Base-by-base conservation (phyloP, 2,329 filamentous ascomycete genomes). In the Graphium sp. region DNA sequence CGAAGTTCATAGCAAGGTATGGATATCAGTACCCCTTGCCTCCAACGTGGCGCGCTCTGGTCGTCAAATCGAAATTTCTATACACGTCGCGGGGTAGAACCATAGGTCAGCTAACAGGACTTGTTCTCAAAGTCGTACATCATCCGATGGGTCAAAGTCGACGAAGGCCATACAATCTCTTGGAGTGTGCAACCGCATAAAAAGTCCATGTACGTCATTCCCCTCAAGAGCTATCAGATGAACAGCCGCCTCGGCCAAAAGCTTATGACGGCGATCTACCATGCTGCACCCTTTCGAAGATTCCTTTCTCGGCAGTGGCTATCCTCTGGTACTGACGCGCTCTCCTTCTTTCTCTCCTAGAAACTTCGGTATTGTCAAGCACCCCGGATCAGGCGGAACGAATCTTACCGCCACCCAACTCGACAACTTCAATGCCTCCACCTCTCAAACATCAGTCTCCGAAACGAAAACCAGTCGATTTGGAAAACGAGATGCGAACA, bases 111-210 rank as follows among this genome's bases (percentile, higher is more conserved):
- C n/a, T n/a, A n/a, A n/a, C n/a, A n/a, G n/a, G n/a, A n/a, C n/a
- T n/a, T n/a, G n/a, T 34, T 42, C 30, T 35, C 39, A 40, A 40
- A 95, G 89, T 93, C 84, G 38, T 98, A 98, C 56, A 84, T 98
- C 42, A 82, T 98, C 32, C 83, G 89, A 46, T 98, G 89, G 87
- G 81, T 94, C 41, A 78, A 83, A 48, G 87, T 94, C 41, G 75
- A 84, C 32, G 75, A 83, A 37, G 79, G 79, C 30, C 77, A 93
- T 51, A 93, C 85, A 28, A 84, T 98, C 42, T 93, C 85, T 11
- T 98, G 89, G 89, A 94, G 83, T 45, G 72, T 98, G 22, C 85
- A 95, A 48, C 89, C 89, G 24, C 84, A 95, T 52, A 95, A 92
- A 60, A 95, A 94, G 57, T 94, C 87, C 34, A 78, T 98, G 73